A percentile compares a stretch with the other conserved stretches of the same genome.
phyloP scores from a whole-genome alignment of 2,329 filamentous ascomycete species.

The Microthyrium microscopicum region DNA sequence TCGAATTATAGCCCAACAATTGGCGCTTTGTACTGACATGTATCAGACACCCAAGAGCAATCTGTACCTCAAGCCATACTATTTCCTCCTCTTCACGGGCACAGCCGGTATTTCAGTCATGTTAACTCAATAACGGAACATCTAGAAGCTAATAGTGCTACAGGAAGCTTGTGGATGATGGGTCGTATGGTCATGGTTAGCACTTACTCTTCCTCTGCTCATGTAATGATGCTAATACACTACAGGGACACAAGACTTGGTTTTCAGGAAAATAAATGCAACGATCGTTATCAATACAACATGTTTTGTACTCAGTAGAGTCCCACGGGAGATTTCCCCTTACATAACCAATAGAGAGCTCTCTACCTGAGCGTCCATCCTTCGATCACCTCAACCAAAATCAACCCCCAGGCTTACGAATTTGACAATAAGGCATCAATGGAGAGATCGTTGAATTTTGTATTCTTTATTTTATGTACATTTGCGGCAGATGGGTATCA shows the following conservation, averaged over 20 bases:
- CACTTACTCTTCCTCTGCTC: slow-evolving; percentile 3
- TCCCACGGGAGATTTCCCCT: too few relatives aligned
- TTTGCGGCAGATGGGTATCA: too few relatives aligned
- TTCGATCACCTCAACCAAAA: too few relatives aligned
- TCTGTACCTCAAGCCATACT: slow-evolving; percentile 51
- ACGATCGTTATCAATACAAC: too few relatives aligned
- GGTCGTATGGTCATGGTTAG: slow-evolving; percentile 46
- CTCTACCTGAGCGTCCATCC: too few relatives aligned
- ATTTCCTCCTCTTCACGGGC: slow-evolving; percentile 44
- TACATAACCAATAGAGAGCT: too few relatives aligned
- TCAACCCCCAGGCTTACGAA: too few relatives aligned
- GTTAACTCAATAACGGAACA: not conserved
- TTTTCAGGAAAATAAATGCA: too few relatives aligned
- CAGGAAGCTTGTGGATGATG: slow-evolving; percentile 50
- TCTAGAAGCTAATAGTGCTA: slow-evolving; percentile 2
- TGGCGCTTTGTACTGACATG: slow-evolving; percentile 10
- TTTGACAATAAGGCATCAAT: too few relatives aligned
- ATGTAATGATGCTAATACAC: not conserved
- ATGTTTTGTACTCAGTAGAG: too few relatives aligned
- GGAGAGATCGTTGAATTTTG: too few relatives aligned
- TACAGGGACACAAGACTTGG: slow-evolving; percentile 60
- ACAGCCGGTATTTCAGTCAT: slow-evolving; percentile 14
- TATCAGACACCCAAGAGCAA: slow-evolving; percentile 47
- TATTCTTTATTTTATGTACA: too few relatives aligned
- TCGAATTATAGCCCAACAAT: not conserved